Evolutionary conservation across 192 early-diverging fungal genomes (phyloP), one percentile per base, ranked within the genome.

Genomic region (Podila verticillata): DNA sequence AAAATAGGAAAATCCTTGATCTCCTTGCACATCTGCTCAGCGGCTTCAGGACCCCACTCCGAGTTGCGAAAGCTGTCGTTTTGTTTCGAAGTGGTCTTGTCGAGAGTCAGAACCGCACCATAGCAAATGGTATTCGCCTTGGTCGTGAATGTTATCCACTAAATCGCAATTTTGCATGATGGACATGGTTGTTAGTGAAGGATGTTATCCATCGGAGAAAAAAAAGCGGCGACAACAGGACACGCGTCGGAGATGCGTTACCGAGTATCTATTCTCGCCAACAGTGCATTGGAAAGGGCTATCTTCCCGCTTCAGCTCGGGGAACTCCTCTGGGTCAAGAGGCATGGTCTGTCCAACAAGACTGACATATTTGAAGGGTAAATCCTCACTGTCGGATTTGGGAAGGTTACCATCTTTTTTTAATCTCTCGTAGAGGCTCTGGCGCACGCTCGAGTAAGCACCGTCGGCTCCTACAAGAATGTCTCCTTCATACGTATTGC

Each of bases 381-480:
- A 15, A 19, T 56, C 32, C 24, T 66, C 51, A 9, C 29, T 10
- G 24, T 66, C 65, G 4, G 30, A 51, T 1, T 28, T 20, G 4
- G 65, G 65, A 4, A 66, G 3, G 8, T 1, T 31, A 13, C 13
- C 31, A 10, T 39, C 49, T 0, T 26, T 66, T 10, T 22, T 35
- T 1, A 57, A 22, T 15, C 13, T 32, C n/a, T 66, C 49, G 19
- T 66, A 66, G 2, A 66, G 17, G 48, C 22, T 66, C 49, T 66
- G 65, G 1, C 51, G 65, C 0, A 66, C 65, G 3, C 30, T 10
- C 7, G 30, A 35, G 65, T 66, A 26, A 29, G 65, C 65, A 2
- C 65, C 65, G 13, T 66, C 65, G 39, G 49, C 48, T 15, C 51
- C 65, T 0, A 66, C 65, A 66, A 66, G 48, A 9, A 66, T 66